phyloP scores from a whole-genome alignment of 73 alveolate genomes.

The Paramecium pentaurelia region DNA sequence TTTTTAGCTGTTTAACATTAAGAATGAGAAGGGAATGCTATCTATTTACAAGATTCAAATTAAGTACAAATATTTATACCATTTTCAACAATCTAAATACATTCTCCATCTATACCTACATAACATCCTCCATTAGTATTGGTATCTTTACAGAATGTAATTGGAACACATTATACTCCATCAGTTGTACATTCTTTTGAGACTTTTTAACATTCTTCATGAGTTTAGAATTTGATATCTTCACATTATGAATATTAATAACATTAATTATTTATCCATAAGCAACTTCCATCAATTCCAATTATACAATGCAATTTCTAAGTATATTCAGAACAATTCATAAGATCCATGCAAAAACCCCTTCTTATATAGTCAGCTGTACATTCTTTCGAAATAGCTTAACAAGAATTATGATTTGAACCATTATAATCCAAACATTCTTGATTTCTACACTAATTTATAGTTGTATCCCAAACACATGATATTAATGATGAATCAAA shows the following conservation, averaged over 20 bases:
- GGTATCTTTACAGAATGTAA: neutral
- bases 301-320: neutral
- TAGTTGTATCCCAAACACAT: neutral
- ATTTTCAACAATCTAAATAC: neutral
- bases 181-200: conserved; percentile 3
- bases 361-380: neutral
- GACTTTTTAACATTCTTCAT: neutral
- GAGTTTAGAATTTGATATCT: neutral
- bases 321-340: neutral
- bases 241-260: neutral
- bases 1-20: neutral
- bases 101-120: neutral
- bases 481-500: neutral
- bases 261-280: neutral
- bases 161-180: neutral
- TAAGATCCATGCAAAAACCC: neutral
- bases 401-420: neutral
- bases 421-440: neutral
- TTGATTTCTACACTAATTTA: neutral
- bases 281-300: conserved; percentile 24
- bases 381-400: neutral
- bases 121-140: neutral
- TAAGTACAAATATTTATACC: neutral
- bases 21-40: neutral
- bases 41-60: neutral